Evolutionary conservation across 768 basidiomycete species (phyloP), one percentile per base, ranked within the genome.

Genomic region (Tylopilus plumbeoviolaceoides): DNA sequence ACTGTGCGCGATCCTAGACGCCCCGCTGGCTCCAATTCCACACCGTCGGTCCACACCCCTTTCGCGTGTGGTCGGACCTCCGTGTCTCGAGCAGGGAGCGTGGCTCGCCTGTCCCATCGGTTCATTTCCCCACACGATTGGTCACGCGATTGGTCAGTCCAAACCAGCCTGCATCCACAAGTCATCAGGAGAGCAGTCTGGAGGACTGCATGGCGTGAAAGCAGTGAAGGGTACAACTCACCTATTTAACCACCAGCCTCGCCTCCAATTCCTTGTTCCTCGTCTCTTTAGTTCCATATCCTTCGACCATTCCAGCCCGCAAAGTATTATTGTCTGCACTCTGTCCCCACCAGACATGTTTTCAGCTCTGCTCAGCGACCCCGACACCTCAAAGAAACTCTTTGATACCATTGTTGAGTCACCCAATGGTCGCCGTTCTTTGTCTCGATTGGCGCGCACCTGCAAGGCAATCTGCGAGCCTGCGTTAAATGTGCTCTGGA

Each of bases 401-500:
- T 67, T 82, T 33, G 80, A 82, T 60, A 70, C 72, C 50, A 76
- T 82, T 57, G 68, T 75, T 54, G 80, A 82, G 45, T 68, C 80
- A 8, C 81, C 87, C 6, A 80, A 77, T 58, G 89, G 89, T 35
- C 81, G 77, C 57, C 83, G 86, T 44, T 75, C 81, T 41, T 69
- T 90, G 53, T 84, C 86, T 46, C 77, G 88, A 62, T 73, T 91
- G 59, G 81, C 88, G 44, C 78, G 89, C 48, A 89, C 88, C 43
- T 89, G 88, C 70, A 81, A 78, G 57, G 80, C 83, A n/a, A 73
- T 89, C 65, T 81, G 77, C 59, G 87, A 85, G 58, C 86, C 86
- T 14, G 81, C 83, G n/a, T 63, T 90, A 59, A 74, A 83, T 64
- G 72, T 84, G 45, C 74, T 91, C 28, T 91, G 89, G 89, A 81